phyloP scores from a whole-genome alignment of 257 asterid genomes.

The Gentiana straminea region DNA sequence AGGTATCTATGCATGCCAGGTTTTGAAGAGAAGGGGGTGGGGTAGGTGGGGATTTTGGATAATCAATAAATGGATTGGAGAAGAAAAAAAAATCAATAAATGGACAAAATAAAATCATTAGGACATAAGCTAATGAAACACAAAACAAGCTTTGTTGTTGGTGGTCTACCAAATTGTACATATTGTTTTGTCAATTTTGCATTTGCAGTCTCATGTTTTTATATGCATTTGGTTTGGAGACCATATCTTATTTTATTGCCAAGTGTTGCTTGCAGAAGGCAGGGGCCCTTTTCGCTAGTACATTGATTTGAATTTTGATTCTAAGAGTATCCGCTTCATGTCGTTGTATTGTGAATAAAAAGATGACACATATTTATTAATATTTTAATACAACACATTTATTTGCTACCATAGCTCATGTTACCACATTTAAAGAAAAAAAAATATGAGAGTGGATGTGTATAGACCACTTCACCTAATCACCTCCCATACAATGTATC shows the following conservation, averaged over 20 bases:
- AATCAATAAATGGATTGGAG: not conserved
- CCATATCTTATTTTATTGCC: not conserved
- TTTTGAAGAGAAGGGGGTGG: not conserved
- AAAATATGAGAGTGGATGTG: no score
- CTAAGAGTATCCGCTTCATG: no score
- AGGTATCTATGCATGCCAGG: not conserved
- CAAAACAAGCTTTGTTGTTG: not conserved
- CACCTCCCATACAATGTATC: no score
- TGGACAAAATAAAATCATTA: not conserved
- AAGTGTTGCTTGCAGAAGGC: no score
- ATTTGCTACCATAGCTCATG: no score
- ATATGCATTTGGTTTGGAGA: not conserved
- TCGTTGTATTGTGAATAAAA: no score
- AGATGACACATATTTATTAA: no score
- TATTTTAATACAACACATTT: no score
- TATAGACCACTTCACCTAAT: no score
- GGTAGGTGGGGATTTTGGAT: slow-evolving; percentile 3
- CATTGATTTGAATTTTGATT: no score
- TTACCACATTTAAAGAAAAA: no score
- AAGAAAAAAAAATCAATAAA: slow-evolving; percentile 3
- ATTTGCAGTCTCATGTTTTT: not conserved
- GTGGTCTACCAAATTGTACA: not conserved
- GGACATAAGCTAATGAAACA: not conserved
- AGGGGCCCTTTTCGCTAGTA: no score
- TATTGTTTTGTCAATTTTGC: not conserved